Base-by-base conservation (phyloP, 2,329 filamentous ascomycete genomes). In the Monosporascus ibericus region DNA sequence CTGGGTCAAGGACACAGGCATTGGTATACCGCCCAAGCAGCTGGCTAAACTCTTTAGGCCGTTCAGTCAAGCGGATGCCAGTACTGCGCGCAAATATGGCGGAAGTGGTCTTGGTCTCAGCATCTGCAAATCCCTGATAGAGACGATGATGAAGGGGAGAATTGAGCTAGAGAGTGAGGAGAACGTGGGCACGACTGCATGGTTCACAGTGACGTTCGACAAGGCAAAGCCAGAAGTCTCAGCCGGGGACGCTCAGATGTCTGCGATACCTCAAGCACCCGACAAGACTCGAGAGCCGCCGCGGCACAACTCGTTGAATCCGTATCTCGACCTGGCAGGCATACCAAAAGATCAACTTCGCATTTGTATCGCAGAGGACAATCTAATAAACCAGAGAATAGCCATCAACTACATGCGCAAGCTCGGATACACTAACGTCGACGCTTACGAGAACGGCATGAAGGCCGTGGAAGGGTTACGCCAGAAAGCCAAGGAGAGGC, bases 351-450 rank as follows among this genome's bases (percentile, higher is more conserved):
- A 91, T 44, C 78, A 95, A 52, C 76, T 97, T 30, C 86, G 90
- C 34, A 86, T 97, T 30, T 96, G 91, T 69, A 92, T 97, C 53
- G 92, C 92, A 0, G 92, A 97, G 65, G 92, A 97, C 72, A 96
- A 96, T 60, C 82, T 87, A 3, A 95, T 96, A 73, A 96, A 96
- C 62, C 89, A 95, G 65, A 90, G 88, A 68, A 96, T 96, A 60
- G 92, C 92, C 1, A 90, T 96, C 48, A 90, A 91, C 60, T 96
- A 95, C 60, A 88, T 95, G 52, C 84, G 86, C 60, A 88, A 90
- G 52, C 79, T 97, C 9, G 91, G 92, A 2, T 92, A 96, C 68
- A 81, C 84, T 52, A 74, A 76, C 38, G 91, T 94, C 49, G 87
- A 92, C 67, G 91, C 92, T 1, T 96, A 91, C 65, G 89, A 90